A percentile compares a stretch with the other conserved stretches of the same genome.
Conservation (phyloP, 129 eudicot species). For the Artemisia tridentata region DNA sequence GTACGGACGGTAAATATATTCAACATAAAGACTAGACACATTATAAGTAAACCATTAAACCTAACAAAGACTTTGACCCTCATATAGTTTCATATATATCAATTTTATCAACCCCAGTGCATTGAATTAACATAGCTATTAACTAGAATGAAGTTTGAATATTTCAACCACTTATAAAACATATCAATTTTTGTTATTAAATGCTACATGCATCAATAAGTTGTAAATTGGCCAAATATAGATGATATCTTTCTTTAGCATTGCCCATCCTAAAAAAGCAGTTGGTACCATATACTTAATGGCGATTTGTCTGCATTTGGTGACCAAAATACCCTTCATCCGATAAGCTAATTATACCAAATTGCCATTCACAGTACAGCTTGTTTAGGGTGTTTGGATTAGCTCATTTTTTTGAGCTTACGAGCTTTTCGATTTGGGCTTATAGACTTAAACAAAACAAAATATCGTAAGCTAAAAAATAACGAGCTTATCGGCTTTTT, state of each 20-base stretch:
- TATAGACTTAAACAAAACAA: too few species aligned
- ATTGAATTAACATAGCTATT: neutral
- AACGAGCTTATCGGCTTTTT: too few species aligned
- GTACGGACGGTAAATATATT: neutral
- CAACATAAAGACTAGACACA: conserved; percentile 5
- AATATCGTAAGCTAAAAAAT: too few species aligned
- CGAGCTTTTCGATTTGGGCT: too few species aligned
- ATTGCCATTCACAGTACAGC: too few species aligned
- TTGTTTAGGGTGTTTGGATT: too few species aligned
- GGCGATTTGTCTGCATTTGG: neutral
- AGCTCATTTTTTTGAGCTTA: too few species aligned
- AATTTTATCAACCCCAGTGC: conserved; percentile 5
- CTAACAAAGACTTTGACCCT: conserved; percentile 31
- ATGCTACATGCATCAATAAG: conserved; percentile 32
- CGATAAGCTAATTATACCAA: neutral
- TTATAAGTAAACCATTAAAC: conserved; percentile 24
- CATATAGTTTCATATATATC: conserved; percentile 1
- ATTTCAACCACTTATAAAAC: conserved; percentile 23
- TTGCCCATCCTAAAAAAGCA: conserved; percentile 20
- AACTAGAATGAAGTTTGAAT: conserved; percentile 11
- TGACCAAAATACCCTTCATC: conserved; percentile 27
- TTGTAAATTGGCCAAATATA: conserved; percentile 24
- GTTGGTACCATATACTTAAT: conserved; percentile 12
- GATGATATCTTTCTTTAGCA: neutral
- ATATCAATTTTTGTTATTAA: conserved; percentile 16